Evolutionary conservation across 2,329 filamentous ascomycete genomes (phyloP).

Genomic region (Aureobasidium sp.): DNA sequence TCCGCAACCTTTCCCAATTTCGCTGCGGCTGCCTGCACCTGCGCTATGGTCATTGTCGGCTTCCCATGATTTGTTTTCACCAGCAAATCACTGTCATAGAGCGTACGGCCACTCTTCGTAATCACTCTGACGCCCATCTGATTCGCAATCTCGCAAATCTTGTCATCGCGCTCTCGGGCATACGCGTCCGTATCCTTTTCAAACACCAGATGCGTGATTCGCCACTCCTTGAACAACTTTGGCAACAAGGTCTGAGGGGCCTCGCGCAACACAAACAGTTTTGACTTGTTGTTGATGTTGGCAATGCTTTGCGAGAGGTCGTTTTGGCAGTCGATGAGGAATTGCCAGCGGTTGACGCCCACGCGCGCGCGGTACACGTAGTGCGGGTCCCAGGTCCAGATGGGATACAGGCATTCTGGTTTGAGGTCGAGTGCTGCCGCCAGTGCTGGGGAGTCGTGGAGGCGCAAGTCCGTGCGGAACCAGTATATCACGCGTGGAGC

Average conservation of each 20-base stretch:
- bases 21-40: conserved; percentile 55
- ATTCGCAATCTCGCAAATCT: conserved; percentile 52
- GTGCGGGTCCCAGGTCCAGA: conserved; percentile 77
- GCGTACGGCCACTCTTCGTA: conserved; percentile 56
- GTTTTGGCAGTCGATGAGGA: conserved; percentile 66
- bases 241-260: conserved; percentile 64
- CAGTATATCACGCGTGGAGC: conserved; percentile 60
- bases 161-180: conserved; percentile 55
- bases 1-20: conserved; percentile 56
- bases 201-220: conserved; percentile 68
- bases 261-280: conserved; percentile 65
- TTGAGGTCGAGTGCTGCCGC: conserved; percentile 64
- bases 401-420: conserved; percentile 62
- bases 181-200: conserved; percentile 75
- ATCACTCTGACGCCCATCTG: conserved; percentile 63
- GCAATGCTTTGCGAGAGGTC: conserved; percentile 62
- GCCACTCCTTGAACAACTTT: conserved; percentile 67
- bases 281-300: conserved; percentile 62
- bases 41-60: conserved; percentile 67
- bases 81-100: conserved; percentile 67
- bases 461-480: conserved; percentile 70
- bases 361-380: conserved; percentile 68
- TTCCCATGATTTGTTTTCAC: conserved; percentile 59
- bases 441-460: conserved; percentile 70
- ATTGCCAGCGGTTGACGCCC: conserved; percentile 68